Evolutionary conservation across 23 red algal genomes (phyloP), one percentile per base, ranked within the genome.

Genomic region (Gracilaria domingensis): DNA sequence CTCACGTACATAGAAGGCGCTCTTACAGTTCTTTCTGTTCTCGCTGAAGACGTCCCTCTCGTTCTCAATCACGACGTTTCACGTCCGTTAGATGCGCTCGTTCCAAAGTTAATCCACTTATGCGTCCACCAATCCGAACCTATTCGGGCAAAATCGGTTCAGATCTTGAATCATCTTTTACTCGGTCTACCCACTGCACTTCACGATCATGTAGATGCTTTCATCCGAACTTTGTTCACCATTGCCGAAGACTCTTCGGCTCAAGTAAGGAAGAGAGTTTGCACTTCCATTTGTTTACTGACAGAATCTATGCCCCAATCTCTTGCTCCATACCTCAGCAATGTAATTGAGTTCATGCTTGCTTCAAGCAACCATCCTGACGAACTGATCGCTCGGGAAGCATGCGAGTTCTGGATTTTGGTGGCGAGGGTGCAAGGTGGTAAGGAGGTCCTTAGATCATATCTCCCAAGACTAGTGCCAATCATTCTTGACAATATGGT

Each of bases 351-450:
- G 81, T 92, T 85, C 69, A 97, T 97, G 95, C 67, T 97, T 33
- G 51, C 37, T 20, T 75, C 90, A 24, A 88, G 90, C 47, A 78
- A 44, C 8, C 78, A 94, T 55, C 37, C 28, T 26, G 76, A 84
- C 40, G 50, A 83, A 44, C 53, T 78, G 2, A 84, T 97, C 32
- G 95, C 90, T 32, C 86, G 86, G 14, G 95, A 97, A 34, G 95
- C 95, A 75, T 94, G 78, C 53, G 95, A 97, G 85, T 97, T 97
- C 89, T 97, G 95, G 95, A 67, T 72, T 38, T 85, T 84, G 18
- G 84, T 87, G 55, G 66, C 90, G 42, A 61, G 56, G 45, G 75
- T 56, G 28, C 56, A 77, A 40, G 70, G 56, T 34, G 84, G 55
- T 51, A 73, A 60, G 45, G 67, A 87, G 20, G 69, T 85, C 20